Evolutionary conservation across 176 grass and related monocot genomes (phyloP), one percentile per base, ranked within the genome.

Genomic region (Luzula sylvatica): DNA sequence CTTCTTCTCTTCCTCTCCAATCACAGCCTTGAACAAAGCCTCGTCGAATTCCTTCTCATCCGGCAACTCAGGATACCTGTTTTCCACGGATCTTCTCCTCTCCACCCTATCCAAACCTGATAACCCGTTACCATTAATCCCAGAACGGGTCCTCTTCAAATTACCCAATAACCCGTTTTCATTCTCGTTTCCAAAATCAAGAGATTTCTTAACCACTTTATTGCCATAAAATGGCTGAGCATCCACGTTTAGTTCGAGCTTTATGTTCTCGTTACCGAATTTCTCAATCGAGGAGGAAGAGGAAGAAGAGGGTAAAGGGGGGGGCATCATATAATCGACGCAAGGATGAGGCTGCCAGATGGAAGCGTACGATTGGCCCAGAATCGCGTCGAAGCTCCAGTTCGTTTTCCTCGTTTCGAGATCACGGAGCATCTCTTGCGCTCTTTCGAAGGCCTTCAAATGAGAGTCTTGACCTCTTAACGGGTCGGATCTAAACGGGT

Each of bases 291-390:
- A 32, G 17, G 55, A 22, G 14, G 65, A n/a, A n/a, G n/a, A n/a
- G n/a, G n/a, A n/a, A n/a, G n/a, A n/a, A n/a, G n/a, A n/a, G n/a
- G n/a, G n/a, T 41, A 23, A 19, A 1, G 61, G 38, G 0, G 75
- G 81, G 1, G 76, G 75, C 24, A 71, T 27, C 25, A 62, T 15
- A 66, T 86, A 76, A 26, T 98, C 92, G 2, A 73, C 42, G 74
- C 92, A 90, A 11, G 85, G 85, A 47, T 98, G 78, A 3, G 92
- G 92, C 58, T 98, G 92, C 92, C 92, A 98, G 65, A 98, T 98
- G 19, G 68, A 68, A 0, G 81, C 84, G 8, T 80, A 74, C 1
- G 87, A 98, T 0, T 70, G 81, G 9, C 81, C 64, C 5, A 71
- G 43, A 47, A 90, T 80, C 3, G 81, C 67, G 58, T 96, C 85